These are phyloP conservation scores for Yamadazyma pseudoaaseri DNA, from an alignment of 1,139 yeast genomes.

Conservation along the genomic window DNA sequence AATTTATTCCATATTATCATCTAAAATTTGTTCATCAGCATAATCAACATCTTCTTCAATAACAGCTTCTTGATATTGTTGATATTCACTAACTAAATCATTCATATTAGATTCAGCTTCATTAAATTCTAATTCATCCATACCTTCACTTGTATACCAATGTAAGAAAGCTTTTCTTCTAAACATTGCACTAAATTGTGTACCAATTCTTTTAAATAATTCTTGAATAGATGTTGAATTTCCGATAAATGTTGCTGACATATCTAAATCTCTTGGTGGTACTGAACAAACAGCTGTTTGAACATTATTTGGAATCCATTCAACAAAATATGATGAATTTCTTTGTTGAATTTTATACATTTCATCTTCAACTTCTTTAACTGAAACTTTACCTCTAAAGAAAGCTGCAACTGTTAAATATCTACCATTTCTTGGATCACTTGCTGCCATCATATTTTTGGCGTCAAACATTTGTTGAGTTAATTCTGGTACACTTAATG, in stretches of 20 bases:
- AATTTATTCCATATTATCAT: constrained; percentile 42
- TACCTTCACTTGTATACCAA: constrained; percentile 94
- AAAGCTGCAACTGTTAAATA: constrained; percentile 93
- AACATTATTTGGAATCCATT: constrained; percentile 96
- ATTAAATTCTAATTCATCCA: constrained; percentile 91
- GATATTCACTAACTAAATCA: constrained; percentile 85
- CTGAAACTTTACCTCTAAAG: constrained; percentile 89
- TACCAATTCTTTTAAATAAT: constrained; percentile 84
- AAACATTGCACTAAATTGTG: constrained; percentile 89
- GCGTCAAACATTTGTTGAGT: constrained; percentile 93
- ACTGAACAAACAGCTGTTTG: constrained; percentile 92
- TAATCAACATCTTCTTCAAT: constrained; percentile 71
- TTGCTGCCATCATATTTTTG: constrained; percentile 93
- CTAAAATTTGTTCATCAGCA: constrained; percentile 62
- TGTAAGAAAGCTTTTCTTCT: constrained; percentile 93
- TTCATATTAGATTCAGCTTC: constrained; percentile 85
- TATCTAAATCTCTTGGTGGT: constrained; percentile 81
- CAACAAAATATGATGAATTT: constrained; percentile 81
- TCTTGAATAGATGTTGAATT: constrained; percentile 92
- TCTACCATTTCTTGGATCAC: constrained; percentile 88
- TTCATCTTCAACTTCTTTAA: constrained; percentile 91
- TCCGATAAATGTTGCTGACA: constrained; percentile 90
- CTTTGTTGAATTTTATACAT: constrained; percentile 83
- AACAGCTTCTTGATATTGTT: constrained; percentile 86
- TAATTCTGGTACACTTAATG: constrained; percentile 83